Percentiles rank a stretch among this genome's conserved stretches.
Evolutionary conservation across 352 stramenopile species (phyloP).

Genomic region (Albugo candida): DNA sequence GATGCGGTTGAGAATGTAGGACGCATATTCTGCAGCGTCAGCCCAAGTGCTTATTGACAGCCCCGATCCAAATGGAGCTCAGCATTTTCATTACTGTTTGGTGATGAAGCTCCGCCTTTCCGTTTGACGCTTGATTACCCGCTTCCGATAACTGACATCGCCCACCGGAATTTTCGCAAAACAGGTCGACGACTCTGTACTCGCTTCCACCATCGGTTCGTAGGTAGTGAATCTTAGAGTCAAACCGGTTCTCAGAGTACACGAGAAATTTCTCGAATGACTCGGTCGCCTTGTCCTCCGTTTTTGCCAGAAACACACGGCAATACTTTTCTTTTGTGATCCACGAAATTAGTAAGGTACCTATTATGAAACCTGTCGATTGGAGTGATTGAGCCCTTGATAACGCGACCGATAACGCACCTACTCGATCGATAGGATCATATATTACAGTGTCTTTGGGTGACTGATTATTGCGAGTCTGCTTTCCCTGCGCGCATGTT

Average conservation of each 20-base stretch:
- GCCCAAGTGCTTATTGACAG: constrained; percentile 8
- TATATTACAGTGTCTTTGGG: neutral
- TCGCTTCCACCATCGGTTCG: constrained; percentile 8
- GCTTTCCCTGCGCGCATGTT: constrained; percentile 7
- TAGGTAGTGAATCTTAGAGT: neutral
- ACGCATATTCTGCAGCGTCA: neutral
- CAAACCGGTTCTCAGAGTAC: neutral
- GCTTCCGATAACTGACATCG: constrained; percentile 10
- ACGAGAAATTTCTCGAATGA: neutral
- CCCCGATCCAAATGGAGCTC: constrained; percentile 11
- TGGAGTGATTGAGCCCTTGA: no score
- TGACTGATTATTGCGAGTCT: neutral
- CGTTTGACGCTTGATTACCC: constrained; percentile 12
- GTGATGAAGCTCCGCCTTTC: constrained; percentile 16
- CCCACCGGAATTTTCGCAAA: constrained; percentile 10
- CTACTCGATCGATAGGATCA: no score
- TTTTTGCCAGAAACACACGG: neutral
- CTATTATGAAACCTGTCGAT: no score
- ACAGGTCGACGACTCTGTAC: constrained; percentile 13
- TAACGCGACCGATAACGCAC: no score
- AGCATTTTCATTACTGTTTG: constrained; percentile 15
- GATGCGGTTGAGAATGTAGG: neutral
- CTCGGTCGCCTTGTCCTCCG: neutral
- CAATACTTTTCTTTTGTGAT: neutral
- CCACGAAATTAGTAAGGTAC: neutral